These are phyloP conservation scores for Alternaria sp. DNA, from an alignment of 2,329 filamentous ascomycete genomes.

Conservation along the genomic window DNA sequence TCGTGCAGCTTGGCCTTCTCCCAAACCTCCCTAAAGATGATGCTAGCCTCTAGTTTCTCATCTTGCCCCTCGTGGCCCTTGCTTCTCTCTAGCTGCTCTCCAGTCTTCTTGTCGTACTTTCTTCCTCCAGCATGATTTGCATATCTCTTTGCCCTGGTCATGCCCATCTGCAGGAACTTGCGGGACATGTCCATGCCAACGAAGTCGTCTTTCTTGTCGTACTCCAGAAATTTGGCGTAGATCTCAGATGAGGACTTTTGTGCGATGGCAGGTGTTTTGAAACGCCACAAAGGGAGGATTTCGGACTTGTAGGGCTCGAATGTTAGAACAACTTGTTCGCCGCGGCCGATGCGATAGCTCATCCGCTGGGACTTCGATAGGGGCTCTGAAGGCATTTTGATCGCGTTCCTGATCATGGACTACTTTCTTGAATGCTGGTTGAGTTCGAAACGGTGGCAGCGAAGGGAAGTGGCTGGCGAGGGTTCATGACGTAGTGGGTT, in stretches of 20 bases:
- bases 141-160: conserved; percentile 66
- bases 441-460: background rate
- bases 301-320: conserved; percentile 69
- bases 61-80: conserved; percentile 53
- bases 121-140: conserved; percentile 63
- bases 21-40: conserved; percentile 59
- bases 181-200: conserved; percentile 70
- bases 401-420: background rate
- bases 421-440: background rate
- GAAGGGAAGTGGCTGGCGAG: background rate
- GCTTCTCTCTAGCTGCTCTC: conserved; percentile 54
- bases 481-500: conserved; percentile 29
- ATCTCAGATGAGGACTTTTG: conserved; percentile 57
- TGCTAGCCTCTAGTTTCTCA: conserved; percentile 59
- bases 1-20: conserved; percentile 54
- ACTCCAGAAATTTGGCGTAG: conserved; percentile 59
- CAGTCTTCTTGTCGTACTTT: conserved; percentile 57
- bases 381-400: conserved; percentile 15
- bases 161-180: conserved; percentile 70
- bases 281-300: conserved; percentile 66
- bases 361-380: conserved; percentile 49
- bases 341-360: conserved; percentile 64
- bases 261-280: conserved; percentile 61
- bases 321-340: conserved; percentile 66
- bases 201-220: conserved; percentile 61